Evolutionary conservation across 306 rosid genomes (phyloP).

Genomic region (Cucurbita maxima): DNA sequence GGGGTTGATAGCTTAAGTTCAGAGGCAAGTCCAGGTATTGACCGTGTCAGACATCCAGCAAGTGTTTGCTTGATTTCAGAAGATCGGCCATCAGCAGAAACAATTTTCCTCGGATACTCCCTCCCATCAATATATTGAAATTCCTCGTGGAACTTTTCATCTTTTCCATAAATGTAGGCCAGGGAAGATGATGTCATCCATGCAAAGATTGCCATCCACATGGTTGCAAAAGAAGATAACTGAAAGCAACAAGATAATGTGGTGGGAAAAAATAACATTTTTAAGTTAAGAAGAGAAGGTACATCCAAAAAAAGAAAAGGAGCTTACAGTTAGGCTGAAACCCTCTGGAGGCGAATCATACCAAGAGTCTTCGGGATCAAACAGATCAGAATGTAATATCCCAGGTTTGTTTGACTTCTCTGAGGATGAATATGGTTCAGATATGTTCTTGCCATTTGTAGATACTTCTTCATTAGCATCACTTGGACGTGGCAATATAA

Average conservation of each 20-base stretch:
- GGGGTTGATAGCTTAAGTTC: conserved; percentile 59
- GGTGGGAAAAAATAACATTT: background rate
- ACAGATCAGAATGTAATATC: conserved; percentile 30
- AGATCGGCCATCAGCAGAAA: conserved; percentile 73
- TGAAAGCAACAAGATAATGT: conserved; percentile 16
- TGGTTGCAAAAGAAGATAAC: conserved; percentile 83
- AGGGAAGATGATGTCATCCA: conserved; percentile 76
- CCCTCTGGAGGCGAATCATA: conserved; percentile 80
- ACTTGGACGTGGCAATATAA: conserved; percentile 39
- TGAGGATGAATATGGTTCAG: conserved; percentile 30
- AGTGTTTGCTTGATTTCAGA: conserved; percentile 79
- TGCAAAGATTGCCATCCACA: conserved; percentile 70
- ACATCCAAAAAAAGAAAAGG: background rate
- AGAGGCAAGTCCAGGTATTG: conserved; percentile 62
- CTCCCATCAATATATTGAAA: conserved; percentile 49
- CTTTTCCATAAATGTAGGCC: conserved; percentile 76
- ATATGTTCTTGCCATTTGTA: background rate
- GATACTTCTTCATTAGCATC: conserved; percentile 23
- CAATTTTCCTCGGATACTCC: conserved; percentile 50
- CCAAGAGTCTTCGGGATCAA: conserved; percentile 64
- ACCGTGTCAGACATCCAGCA: conserved; percentile 68
- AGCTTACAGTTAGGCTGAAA: conserved; percentile 57
- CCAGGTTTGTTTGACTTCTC: conserved; percentile 66
- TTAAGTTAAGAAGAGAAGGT: background rate
- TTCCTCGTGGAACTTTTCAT: conserved; percentile 65